Base-by-base conservation (phyloP, 345 rosid species). In the Rhizophora mangle region DNA sequence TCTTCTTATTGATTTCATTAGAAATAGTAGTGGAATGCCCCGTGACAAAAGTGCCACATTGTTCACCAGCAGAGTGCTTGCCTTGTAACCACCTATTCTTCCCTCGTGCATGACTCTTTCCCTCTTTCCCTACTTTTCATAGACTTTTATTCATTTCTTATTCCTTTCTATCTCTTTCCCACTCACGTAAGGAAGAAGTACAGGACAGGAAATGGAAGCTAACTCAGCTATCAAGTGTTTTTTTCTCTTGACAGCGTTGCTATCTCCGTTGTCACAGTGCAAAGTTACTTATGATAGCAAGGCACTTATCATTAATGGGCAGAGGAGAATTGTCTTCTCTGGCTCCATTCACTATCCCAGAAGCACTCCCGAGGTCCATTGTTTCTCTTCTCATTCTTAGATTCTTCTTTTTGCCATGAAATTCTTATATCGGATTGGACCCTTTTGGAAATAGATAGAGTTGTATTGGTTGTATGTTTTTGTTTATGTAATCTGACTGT, bases 281-380 rank as follows among this genome's bases (percentile, higher is more conserved):
- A 71, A 34, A 26, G 86, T 88, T 16, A 75, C 74, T 16, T 88
- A 84, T 73, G 89, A 86, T 67, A 69, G 61, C 60, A 88, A 81
- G 75, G 84, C 90, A 51, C 80, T 88, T 49, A 76, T 84, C 75
- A 84, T 88, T 63, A 74, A 80, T 73, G 88, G 88, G 10, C 75
- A 75, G 31, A 82, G 78, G 54, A 88, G 81, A 79, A 75, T 88
- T 60, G 84, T 86, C 67, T 80, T 88, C 73, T 86, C 93, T 63
- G 87, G 89, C 67, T 88, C 93, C 55, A 86, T 88, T 56, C 90
- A 86, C 75, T 88, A 88, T 61, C 93, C 93, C 22, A 83, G 93
- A 81, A 88, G 90, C 82, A 77, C 85, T 5, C 90, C 82, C 22
- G 59, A 86, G 81, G 89, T 86, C 30, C 21, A 11, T 6, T 18